Conservation (phyloP, 108 stramenopile species). For the Skeletonema costatum region DNA sequence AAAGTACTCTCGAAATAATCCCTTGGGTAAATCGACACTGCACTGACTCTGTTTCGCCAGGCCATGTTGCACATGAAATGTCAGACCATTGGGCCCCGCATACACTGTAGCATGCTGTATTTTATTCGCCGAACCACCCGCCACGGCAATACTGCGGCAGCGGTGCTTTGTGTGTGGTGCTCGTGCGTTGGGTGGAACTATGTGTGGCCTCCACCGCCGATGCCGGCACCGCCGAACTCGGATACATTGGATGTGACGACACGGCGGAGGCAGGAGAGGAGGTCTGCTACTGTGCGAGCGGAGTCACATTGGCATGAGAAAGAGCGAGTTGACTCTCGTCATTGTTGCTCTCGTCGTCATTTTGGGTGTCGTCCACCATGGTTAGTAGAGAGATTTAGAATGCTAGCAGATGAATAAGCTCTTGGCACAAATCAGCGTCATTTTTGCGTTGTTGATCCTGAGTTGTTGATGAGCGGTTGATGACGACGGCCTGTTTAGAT, state of each 20-base stretch:
- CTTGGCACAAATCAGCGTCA: too few relatives aligned
- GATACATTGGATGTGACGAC: slow-evolving; percentile 28
- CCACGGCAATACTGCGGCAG: slow-evolving; percentile 17
- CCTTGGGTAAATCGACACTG: slow-evolving; percentile 61
- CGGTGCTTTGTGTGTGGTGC: slow-evolving; percentile 15
- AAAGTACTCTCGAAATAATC: slow-evolving; percentile 65
- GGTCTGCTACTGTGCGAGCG: slow-evolving; percentile 50
- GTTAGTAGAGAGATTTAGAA: neutral
- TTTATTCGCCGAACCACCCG: slow-evolving; percentile 15
- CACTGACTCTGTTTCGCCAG: slow-evolving; percentile 59
- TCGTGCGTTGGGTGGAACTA: slow-evolving; percentile 2
- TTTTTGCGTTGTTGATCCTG: too few relatives aligned
- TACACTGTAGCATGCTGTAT: slow-evolving; percentile 67
- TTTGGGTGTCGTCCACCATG: neutral
- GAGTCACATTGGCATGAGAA: slow-evolving; percentile 64
- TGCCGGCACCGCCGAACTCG: neutral
- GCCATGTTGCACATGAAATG: slow-evolving; percentile 68
- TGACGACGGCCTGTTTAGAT: too few relatives aligned
- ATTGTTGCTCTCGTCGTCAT: neutral
- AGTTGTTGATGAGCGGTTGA: too few relatives aligned
- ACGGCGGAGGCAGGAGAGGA: slow-evolving; percentile 60
- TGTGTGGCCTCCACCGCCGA: slow-evolving; percentile 7
- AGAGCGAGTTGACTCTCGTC: slow-evolving; percentile 43
- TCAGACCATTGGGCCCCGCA: slow-evolving; percentile 49
- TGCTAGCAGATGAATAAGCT: too few relatives aligned